Percentiles rank a stretch among this genome's conserved stretches.
Conservation (phyloP, 2,329 filamentous ascomycete genomes). For the Phaeomoniella chlamydospora region DNA sequence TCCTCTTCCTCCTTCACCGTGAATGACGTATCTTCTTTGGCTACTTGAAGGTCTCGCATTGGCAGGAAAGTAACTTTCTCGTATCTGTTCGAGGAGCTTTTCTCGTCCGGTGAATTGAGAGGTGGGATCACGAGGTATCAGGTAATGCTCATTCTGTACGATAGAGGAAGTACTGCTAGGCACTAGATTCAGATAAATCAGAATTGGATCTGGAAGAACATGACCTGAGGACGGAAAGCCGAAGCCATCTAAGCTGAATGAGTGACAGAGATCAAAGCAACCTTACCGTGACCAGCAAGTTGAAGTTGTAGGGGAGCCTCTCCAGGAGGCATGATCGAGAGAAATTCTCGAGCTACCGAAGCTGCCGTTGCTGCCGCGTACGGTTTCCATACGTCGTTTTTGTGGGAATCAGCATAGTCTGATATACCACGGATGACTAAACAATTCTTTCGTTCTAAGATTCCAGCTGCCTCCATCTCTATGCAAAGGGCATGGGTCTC, state of each 20-base stretch:
- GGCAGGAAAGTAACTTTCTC: conserved; percentile 4
- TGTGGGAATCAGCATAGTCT: conserved; percentile 8
- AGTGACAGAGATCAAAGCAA: background rate
- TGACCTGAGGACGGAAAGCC: no score
- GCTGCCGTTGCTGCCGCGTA: conserved; percentile 6
- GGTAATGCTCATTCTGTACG: background rate
- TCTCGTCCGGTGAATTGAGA: background rate
- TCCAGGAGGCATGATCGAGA: conserved; percentile 1
- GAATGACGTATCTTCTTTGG: conserved; percentile 18
- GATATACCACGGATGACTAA: conserved; percentile 6
- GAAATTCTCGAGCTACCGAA: conserved; percentile 4
- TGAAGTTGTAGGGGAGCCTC: background rate
- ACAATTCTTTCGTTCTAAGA: conserved; percentile 4
- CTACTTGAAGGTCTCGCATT: conserved; percentile 2
- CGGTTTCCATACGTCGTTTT: conserved; percentile 6
- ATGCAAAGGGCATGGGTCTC: conserved; percentile 1
- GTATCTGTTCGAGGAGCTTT: conserved; percentile 7
- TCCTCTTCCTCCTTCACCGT: conserved; percentile 23
- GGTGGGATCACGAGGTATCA: background rate
- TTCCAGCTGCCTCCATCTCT: conserved; percentile 6
- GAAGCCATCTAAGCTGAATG: no score
- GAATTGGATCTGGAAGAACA: no score
- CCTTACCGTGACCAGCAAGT: background rate
- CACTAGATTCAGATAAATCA: no score
- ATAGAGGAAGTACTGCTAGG: background rate